Evolutionary conservation across 2,329 filamentous ascomycete genomes (phyloP).

Genomic region (Fragosphaeria purpurea): DNA sequence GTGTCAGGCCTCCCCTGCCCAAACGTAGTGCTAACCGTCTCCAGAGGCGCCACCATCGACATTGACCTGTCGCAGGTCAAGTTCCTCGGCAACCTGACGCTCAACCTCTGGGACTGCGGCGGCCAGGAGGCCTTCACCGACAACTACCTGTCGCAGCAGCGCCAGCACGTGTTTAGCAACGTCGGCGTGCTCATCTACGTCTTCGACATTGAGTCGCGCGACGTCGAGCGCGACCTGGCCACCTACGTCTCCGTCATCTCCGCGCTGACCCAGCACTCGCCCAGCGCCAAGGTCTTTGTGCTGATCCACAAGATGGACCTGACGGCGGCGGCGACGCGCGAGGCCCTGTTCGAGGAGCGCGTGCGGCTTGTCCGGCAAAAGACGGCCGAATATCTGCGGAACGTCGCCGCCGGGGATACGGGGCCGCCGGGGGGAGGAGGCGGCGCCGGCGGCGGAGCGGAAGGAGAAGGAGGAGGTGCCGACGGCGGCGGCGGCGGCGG

Average conservation of each 20-base stretch:
- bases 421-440: not conserved
- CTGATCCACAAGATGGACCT: slow-evolving; percentile 99
- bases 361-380: slow-evolving; percentile 67
- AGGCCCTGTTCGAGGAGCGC: slow-evolving; percentile 75
- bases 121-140: slow-evolving; percentile 98
- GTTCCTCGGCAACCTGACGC: slow-evolving; percentile 92
- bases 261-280: slow-evolving; percentile 77
- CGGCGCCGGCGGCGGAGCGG: not conserved
- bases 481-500: slow-evolving; percentile 18
- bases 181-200: slow-evolving; percentile 98
- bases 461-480: not conserved
- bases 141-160: slow-evolving; percentile 92
- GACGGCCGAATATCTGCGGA: slow-evolving; percentile 46
- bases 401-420: slow-evolving; percentile 23
- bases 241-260: slow-evolving; percentile 87
- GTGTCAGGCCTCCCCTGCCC: no score
- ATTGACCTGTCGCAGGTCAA: slow-evolving; percentile 98
- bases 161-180: slow-evolving; percentile 91
- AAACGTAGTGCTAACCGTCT: no score
- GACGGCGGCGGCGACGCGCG: slow-evolving; percentile 68
- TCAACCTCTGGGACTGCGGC: slow-evolving; percentile 98
- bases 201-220: slow-evolving; percentile 94
- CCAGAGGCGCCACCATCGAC: slow-evolving; percentile 83
- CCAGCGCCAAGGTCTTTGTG: slow-evolving; percentile 76
- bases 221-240: slow-evolving; percentile 84